Conservation (phyloP, 139 green algal species). For the Chlamydomonas asymmetrica region DNA sequence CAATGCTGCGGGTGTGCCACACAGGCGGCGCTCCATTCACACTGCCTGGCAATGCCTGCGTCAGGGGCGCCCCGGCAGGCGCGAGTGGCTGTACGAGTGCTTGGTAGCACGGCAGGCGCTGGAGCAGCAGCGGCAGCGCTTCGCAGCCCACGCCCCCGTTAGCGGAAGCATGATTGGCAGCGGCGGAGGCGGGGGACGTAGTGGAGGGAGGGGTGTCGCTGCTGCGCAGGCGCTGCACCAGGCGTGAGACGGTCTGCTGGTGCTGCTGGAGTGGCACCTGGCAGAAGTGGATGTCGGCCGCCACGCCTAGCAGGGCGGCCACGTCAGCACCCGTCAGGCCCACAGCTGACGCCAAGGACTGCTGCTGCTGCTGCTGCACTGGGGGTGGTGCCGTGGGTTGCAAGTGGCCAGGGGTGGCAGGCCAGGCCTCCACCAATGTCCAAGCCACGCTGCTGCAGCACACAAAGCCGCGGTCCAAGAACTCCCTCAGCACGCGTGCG, state of each 20-base stretch:
- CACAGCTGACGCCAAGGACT: background rate
- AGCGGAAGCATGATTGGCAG: too few species aligned
- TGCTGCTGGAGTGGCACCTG: background rate
- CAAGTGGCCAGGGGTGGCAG: too few species aligned
- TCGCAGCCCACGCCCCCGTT: background rate
- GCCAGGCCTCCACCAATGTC: too few species aligned
- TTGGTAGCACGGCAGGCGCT: constrained; percentile 15
- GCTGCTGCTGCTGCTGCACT: background rate
- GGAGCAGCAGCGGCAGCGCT: background rate
- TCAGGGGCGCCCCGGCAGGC: too few species aligned
- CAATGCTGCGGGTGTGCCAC: too few species aligned
- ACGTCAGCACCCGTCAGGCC: background rate
- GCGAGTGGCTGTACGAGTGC: too few species aligned
- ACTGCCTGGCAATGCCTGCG: too few species aligned
- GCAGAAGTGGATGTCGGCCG: constrained; percentile 23
- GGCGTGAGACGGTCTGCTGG: too few species aligned
- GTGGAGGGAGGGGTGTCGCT: too few species aligned
- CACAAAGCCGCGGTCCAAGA: constrained; percentile 20
- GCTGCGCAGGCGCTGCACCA: background rate
- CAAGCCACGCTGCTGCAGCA: constrained; percentile 1
- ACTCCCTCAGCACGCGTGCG: background rate
- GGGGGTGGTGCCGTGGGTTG: too few species aligned
- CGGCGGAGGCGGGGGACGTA: too few species aligned
- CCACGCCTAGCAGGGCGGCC: background rate
- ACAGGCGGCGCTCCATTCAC: too few species aligned